phyloP scores from a whole-genome alignment of 2,329 filamentous ascomycete genomes.

The Epichloe hybrida region DNA sequence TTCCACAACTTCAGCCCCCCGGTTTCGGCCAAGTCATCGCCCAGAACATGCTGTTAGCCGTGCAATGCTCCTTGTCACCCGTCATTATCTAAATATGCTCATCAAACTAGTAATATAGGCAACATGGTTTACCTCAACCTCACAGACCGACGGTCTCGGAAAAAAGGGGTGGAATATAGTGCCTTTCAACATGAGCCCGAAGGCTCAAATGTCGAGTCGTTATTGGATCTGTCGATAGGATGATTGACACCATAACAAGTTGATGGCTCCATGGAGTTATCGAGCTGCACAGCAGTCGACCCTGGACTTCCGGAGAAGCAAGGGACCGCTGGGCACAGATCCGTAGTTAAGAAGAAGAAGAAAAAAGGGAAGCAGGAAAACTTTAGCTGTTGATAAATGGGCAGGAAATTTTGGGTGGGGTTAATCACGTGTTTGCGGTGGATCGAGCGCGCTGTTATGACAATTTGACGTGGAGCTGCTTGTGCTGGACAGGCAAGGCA shows the following conservation, averaged over 20 bases:
- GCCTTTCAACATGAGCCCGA: conserved; percentile 31
- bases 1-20: too few relatives aligned
- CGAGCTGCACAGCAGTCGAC: conserved; percentile 79
- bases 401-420: conserved; percentile 5
- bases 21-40: too few relatives aligned
- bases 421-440: conserved; percentile 2
- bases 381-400: conserved; percentile 9
- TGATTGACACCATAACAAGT: conserved; percentile 62
- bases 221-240: conserved; percentile 97
- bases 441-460: neutral
- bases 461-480: neutral
- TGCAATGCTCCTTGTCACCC: neutral
- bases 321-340: conserved; percentile 80
- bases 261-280: conserved; percentile 71
- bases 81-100: neutral
- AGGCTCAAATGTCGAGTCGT: conserved; percentile 45
- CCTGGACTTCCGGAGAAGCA: conserved; percentile 37
- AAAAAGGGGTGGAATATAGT: conserved; percentile 81
- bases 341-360: conserved; percentile 36
- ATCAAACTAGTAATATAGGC: conserved; percentile 7
- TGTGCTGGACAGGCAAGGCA: neutral
- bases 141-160: conserved; percentile 80
- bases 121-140: conserved; percentile 83
- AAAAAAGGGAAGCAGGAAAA: conserved; percentile 19
- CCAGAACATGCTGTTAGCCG: too few relatives aligned